phyloP scores from a whole-genome alignment of 805 yeast genomes.

The Limtongia smithiae region DNA sequence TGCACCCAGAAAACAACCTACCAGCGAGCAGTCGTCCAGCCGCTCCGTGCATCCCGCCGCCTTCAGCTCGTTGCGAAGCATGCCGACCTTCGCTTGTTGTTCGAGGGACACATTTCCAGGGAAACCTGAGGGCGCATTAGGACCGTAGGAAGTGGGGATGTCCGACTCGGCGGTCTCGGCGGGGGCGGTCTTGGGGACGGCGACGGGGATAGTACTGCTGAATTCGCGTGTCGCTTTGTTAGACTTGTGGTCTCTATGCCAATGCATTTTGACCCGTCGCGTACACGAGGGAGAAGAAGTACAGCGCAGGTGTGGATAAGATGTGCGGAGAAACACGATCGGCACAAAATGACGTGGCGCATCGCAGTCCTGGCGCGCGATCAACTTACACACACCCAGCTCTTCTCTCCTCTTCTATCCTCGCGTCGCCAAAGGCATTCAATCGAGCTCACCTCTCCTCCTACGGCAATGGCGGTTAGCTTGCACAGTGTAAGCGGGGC shows the following conservation, averaged over 20 bases:
- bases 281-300: no score
- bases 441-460: no score
- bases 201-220: background rate
- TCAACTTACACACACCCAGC: no score
- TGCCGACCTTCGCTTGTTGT: slow-evolving; percentile 58
- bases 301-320: no score
- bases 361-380: no score
- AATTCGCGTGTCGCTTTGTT: no score
- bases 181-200: background rate
- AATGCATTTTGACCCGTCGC: background rate
- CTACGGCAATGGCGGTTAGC: no score
- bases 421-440: no score
- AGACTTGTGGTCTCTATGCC: background rate
- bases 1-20: slow-evolving; percentile 9
- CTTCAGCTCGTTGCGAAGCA: slow-evolving; percentile 54
- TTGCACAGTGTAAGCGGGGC: no score
- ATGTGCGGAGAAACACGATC: no score
- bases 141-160: slow-evolving; percentile 27
- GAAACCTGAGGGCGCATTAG: slow-evolving; percentile 39
- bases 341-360: no score
- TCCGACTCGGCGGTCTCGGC: background rate
- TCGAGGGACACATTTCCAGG: slow-evolving; percentile 73
- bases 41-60: slow-evolving; percentile 71
- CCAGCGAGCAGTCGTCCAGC: slow-evolving; percentile 57
- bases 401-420: no score